Evolutionary conservation across 139 green algal genomes (phyloP), one percentile per base, ranked within the genome.

Genomic region (Yamagishiella unicocca): DNA sequence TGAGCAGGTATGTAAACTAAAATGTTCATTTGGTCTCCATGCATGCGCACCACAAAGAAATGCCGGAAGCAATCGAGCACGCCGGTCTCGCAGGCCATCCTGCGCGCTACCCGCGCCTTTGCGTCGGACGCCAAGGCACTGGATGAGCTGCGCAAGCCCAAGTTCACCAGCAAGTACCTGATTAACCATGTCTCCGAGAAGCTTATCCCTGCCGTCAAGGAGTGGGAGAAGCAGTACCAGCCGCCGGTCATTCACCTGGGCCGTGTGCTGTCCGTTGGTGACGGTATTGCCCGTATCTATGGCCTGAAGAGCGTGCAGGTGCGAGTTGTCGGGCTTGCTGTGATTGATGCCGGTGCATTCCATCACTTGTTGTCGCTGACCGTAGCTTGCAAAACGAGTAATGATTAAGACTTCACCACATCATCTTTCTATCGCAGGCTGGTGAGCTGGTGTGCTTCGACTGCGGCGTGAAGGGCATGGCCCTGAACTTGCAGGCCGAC

Each of bases 401-500:
- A 78, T 35, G 21, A 22, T 19, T 58, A 35, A n/a, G n/a, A n/a
- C n/a, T n/a, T n/a, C n/a, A n/a, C n/a, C n/a, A n/a, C n/a, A n/a
- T n/a, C n/a, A 40, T 75, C 53, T 40, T 21, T 55, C 40, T 21
- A 38, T 31, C 70, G 81, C 87, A 93, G 90, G 95, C 96, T 22
- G 96, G 96, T 62, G 96, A 99, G 92, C 95, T 99, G 93, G 93
- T 99, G 31, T 96, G 96, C 92, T 99, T 99, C 82, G 92, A 93
- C 70, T 91, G 85, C 85, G 96, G 96, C 67, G 91, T 97, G 54
- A 95, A 96, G 91, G 96, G 96, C 78, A 98, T 98, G 94, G 96
- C 96, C 42, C 91, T 98, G 68, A 99, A 99, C 89, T 82, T 99
- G 82, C 95, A 98, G 92, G 93, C 84, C 91, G 95, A 98, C 91